Conservation (phyloP, 2,329 filamentous ascomycete genomes). For the Pyricularia sp. region DNA sequence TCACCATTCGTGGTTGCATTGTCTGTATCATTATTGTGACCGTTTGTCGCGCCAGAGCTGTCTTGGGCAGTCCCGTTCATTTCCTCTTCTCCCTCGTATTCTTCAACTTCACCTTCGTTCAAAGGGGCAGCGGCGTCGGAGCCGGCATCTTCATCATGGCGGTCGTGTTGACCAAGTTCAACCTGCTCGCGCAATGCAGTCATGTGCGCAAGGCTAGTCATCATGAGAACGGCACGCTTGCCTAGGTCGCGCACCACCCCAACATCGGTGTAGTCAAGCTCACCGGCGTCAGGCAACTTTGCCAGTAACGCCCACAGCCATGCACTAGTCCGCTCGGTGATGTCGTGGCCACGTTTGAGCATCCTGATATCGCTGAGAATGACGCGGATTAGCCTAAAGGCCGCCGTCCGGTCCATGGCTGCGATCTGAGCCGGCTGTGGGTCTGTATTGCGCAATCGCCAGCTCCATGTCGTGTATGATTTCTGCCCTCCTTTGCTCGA, state of each 20-base stretch:
- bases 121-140: conserved; percentile 29
- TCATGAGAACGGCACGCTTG: conserved; percentile 55
- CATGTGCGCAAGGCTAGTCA: conserved; percentile 40
- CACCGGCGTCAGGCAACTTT: conserved; percentile 58
- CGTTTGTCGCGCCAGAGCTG: conserved; percentile 10
- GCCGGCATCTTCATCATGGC: conserved; percentile 22
- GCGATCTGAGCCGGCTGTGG: conserved; percentile 47
- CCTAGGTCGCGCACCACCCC: conserved; percentile 67
- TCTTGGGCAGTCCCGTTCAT: conserved; percentile 3
- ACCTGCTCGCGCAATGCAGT: conserved; percentile 30
- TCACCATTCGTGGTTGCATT: neutral
- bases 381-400: conserved; percentile 54
- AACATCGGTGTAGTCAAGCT: conserved; percentile 63
- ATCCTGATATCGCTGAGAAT: conserved; percentile 48
- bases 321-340: conserved; percentile 55
- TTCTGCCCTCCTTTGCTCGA: conserved; percentile 16
- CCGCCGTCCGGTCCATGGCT: conserved; percentile 51
- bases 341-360: conserved; percentile 42
- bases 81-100: neutral
- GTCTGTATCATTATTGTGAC: neutral
- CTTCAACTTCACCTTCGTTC: conserved; percentile 14
- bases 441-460: conserved; percentile 36
- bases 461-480: conserved; percentile 39
- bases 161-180: conserved; percentile 20
- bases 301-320: conserved; percentile 83